Evolutionary conservation across 169 alveolate species (phyloP), one percentile per base, ranked within the genome.

Genomic region (Plasmodium relictum): DNA sequence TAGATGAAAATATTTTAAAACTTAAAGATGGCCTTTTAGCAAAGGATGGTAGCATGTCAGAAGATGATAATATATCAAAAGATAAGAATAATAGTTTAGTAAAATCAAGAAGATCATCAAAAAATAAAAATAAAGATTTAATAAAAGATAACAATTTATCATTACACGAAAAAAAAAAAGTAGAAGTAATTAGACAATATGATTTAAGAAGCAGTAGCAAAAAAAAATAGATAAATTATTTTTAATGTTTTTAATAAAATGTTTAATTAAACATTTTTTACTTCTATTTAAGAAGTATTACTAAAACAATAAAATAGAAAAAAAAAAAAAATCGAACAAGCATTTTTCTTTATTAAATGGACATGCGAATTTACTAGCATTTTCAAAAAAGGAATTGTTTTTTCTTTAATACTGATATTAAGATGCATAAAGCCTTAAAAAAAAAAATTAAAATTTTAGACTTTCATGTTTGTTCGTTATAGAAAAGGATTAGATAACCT

Each of bases 141-240:
- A 5, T 9, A 22, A 2, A 14, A 45, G n/a, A 37, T 39, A n/a
- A 26, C 39, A 58, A 37, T 24, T 20, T 48, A 56, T 12, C 12
- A 4, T 16, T 45, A 20, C 10, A 18, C 18, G 68, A 14, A 20
- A 14, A 48, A 16, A 56, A 10, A 56, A 31, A 42, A 14, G 31
- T 18, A 26, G 62, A 41, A 3, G 44, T 59, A n/a, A 14, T 22
- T 22, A 73, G 72, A 62, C 45, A 73, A 31, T 73, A 73, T 37
- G 59, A 37, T 7, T 54, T 73, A 16, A 73, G 88, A 72, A 73
- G 72, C 22, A 45, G 52, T 44, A 56, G 5, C 9, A 73, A 37
- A 56, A 59, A 65, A 45, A 56, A 41, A 61, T 70, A 45, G 45
- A n/a, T 10, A 45, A 18, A 31, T 18, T 10, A 8, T 9, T 8